These are phyloP conservation scores for Mycosphaerella arachidis DNA, from an alignment of 2,329 filamentous ascomycete species.

Conservation along the genomic window DNA sequence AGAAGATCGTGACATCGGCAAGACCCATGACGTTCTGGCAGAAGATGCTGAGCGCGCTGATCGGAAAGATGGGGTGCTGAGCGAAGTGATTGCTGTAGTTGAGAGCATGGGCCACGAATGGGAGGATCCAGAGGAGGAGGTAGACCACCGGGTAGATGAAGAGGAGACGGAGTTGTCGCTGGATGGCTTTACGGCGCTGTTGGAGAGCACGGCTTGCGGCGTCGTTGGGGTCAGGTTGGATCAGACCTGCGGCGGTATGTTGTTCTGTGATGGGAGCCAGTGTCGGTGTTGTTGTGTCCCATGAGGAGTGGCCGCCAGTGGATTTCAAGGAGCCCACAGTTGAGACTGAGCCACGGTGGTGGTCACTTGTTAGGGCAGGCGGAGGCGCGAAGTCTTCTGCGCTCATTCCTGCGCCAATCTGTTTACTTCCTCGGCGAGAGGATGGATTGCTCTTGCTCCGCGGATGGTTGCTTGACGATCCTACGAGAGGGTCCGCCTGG, in stretches of 20 bases:
- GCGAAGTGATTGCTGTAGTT: constrained; percentile 53
- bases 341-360: constrained; percentile 22
- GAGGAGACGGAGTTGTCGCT: constrained; percentile 61
- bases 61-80: constrained; percentile 50
- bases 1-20: constrained; percentile 65
- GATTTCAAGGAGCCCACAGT: constrained; percentile 20
- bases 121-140: constrained; percentile 66
- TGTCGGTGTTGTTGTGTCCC: constrained; percentile 8
- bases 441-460: constrained; percentile 20
- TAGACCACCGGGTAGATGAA: constrained; percentile 76
- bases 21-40: constrained; percentile 63
- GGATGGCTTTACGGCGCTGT: constrained; percentile 17
- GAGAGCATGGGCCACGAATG: constrained; percentile 62
- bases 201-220: constrained; percentile 15
- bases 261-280: constrained; percentile 26
- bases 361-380: constrained; percentile 2
- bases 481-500: constrained; percentile 1
- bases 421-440: constrained; percentile 28
- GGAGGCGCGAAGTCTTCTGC: constrained; percentile 28
- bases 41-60: constrained; percentile 53
- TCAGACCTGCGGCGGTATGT: constrained; percentile 4
- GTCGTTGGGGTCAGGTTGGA: constrained; percentile 7
- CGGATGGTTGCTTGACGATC: neutral
- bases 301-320: constrained; percentile 12
- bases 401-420: constrained; percentile 16